A percentile compares a stretch with the other conserved stretches of the same genome.
These are phyloP conservation scores for Claviceps pusilla DNA, from an alignment of 2,329 filamentous ascomycete species.

Conservation along the genomic window DNA sequence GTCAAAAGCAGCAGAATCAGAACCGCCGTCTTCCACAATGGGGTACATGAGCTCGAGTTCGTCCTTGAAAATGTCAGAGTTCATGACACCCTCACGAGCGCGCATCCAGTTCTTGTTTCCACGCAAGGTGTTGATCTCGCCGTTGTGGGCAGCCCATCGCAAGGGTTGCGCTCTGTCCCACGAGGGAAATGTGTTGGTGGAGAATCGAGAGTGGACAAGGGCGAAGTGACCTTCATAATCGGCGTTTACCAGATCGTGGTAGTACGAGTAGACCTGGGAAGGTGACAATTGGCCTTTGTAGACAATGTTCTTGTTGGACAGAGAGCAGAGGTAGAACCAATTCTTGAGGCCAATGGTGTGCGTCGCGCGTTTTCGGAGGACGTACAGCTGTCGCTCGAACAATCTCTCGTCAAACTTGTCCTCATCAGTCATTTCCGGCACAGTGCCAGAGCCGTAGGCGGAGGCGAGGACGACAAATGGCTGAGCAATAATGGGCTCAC, in stretches of 20 bases:
- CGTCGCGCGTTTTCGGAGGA: constrained; percentile 86
- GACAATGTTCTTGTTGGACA: constrained; percentile 96
- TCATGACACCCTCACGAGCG: constrained; percentile 85
- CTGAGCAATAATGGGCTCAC: constrained; percentile 89
- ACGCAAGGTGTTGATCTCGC: constrained; percentile 93
- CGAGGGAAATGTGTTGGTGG: constrained; percentile 94
- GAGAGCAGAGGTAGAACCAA: constrained; percentile 96
- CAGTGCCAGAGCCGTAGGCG: constrained; percentile 67
- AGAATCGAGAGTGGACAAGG: constrained; percentile 91
- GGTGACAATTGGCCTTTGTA: constrained; percentile 96
- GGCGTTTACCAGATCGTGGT: constrained; percentile 89
- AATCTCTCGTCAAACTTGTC: constrained; percentile 68
- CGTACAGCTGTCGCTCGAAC: constrained; percentile 87
- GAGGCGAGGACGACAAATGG: constrained; percentile 83
- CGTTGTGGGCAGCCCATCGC: constrained; percentile 94
- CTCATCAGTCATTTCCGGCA: constrained; percentile 63
- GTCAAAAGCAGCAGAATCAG: constrained; percentile 92
- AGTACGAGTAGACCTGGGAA: constrained; percentile 94
- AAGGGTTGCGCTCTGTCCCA: constrained; percentile 96
- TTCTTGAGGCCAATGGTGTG: constrained; percentile 91
- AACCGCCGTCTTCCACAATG: constrained; percentile 90
- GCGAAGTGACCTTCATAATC: constrained; percentile 97
- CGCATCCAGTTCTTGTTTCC: constrained; percentile 99
- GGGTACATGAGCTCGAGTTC: constrained; percentile 84
- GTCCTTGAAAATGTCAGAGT: constrained; percentile 81